phyloP scores from a whole-genome alignment of 129 eudicot species.

The Pulicaria dysenterica region DNA sequence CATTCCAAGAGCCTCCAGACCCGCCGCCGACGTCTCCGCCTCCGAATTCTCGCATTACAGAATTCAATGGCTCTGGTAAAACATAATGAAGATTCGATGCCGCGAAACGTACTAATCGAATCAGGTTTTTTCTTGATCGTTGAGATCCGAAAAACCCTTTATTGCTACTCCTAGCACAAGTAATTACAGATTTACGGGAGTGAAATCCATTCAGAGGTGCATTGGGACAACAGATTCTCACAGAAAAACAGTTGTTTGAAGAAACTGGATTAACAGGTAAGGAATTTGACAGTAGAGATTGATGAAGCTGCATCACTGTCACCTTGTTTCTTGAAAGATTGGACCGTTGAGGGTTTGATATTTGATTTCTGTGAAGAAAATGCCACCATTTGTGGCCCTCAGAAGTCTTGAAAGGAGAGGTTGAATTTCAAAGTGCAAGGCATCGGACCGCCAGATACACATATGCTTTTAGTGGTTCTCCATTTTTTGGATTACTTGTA shows the following conservation, averaged over 20 bases:
- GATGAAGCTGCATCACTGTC: constrained; percentile 4
- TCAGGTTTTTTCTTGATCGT: constrained; percentile 35
- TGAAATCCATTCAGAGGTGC: background rate
- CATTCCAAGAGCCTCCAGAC: constrained; percentile 33
- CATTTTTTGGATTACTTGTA: background rate
- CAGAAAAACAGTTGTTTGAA: constrained; percentile 12
- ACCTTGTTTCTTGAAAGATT: constrained; percentile 2
- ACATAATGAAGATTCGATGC: constrained; percentile 36
- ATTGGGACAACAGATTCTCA: background rate
- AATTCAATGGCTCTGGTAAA: constrained; percentile 32
- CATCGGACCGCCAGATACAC: constrained; percentile 10
- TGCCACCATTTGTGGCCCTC: constrained; percentile 37
- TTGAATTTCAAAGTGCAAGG: constrained; percentile 13
- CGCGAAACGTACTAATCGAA: constrained; percentile 33
- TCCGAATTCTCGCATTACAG: constrained; percentile 30
- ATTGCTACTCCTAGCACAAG: constrained; percentile 30
- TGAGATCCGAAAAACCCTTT: constrained; percentile 24
- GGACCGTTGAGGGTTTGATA: constrained; percentile 18
- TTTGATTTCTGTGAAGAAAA: background rate
- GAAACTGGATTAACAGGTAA: constrained; percentile 23
- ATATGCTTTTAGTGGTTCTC: constrained; percentile 25
- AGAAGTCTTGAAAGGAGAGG: constrained; percentile 3
- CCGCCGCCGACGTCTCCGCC: constrained; percentile 12
- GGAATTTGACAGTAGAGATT: constrained; percentile 18
- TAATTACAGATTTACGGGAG: constrained; percentile 25